phyloP scores from a whole-genome alignment of 2,329 filamentous ascomycete genomes.

The Ceratocystis papillata region DNA sequence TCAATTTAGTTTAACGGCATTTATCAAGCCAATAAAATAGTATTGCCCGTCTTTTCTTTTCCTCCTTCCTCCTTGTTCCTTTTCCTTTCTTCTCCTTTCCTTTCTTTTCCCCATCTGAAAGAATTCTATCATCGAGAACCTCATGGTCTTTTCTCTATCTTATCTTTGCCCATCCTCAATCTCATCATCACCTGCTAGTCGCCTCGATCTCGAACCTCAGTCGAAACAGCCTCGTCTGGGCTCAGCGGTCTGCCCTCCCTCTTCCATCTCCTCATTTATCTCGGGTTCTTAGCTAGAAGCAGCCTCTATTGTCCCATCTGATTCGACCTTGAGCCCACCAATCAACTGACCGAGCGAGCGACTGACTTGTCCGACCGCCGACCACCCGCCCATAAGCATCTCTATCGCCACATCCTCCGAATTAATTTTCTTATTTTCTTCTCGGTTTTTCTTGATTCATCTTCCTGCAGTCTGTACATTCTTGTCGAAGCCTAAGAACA shows the following conservation, averaged over 20 bases:
- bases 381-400: not conserved
- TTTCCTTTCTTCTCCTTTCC: not conserved
- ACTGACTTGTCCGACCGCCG: not conserved
- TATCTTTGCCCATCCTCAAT: too few species aligned
- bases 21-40: too few species aligned
- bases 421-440: not conserved
- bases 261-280: too few species aligned
- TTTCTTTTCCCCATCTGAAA: not conserved
- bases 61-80: not conserved
- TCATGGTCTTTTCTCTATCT: too few species aligned
- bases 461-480: not conserved
- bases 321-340: not conserved
- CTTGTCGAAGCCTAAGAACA: not conserved
- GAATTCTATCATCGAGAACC: too few species aligned
- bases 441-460: too few species aligned
- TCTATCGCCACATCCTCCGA: slow-evolving; percentile 1
- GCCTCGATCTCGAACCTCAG: too few species aligned
- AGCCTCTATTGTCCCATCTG: not conserved
- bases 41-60: not conserved
- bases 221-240: too few species aligned
- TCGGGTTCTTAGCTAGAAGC: not conserved
- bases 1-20: too few species aligned
- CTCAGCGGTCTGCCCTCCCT: too few species aligned
- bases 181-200: too few species aligned
- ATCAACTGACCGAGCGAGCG: slow-evolving; percentile 8